These are phyloP conservation scores for Trypanosomatidae sp. DNA, from an alignment of 208 protist genomes.

Conservation along the genomic window DNA sequence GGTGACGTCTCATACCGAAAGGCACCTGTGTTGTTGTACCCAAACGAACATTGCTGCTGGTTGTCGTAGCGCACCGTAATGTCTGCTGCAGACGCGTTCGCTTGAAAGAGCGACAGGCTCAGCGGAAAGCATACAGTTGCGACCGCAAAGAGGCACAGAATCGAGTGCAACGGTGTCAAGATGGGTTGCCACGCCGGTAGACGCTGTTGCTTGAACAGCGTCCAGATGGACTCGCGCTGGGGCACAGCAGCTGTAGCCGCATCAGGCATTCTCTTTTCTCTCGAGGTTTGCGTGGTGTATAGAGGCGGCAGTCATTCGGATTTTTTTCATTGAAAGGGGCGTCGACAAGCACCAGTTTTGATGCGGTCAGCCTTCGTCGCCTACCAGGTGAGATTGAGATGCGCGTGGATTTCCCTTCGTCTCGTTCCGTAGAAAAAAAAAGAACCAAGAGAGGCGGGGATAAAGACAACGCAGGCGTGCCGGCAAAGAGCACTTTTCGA, in stretches of 20 bases:
- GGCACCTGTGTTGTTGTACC: conserved; percentile 28
- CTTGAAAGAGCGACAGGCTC: conserved; percentile 79
- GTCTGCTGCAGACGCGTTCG: conserved; percentile 71
- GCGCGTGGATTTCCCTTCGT: neutral
- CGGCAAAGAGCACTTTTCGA: neutral
- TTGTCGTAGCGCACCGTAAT: conserved; percentile 78
- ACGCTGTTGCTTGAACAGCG: conserved; percentile 93
- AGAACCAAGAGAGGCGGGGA: neutral
- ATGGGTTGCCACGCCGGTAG: conserved; percentile 97
- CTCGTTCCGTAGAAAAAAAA: neutral
- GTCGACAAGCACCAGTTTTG: neutral
- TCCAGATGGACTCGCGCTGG: conserved; percentile 25
- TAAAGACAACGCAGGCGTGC: neutral
- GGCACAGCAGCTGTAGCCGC: neutral
- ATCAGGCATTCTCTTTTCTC: neutral
- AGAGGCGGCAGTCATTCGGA: neutral
- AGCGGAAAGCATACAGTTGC: conserved; percentile 93
- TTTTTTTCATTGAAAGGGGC: neutral
- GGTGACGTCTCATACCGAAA: conserved; percentile 37
- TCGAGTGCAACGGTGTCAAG: conserved; percentile 91
- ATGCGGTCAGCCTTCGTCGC: neutral
- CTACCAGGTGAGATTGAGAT: neutral
- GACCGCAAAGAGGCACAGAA: conserved; percentile 89
- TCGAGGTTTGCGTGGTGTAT: neutral
- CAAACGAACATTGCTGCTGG: conserved; percentile 41